Base-by-base conservation (phyloP, 1,284 basidiomycete genomes). In the Heterobasidion parviporum region DNA sequence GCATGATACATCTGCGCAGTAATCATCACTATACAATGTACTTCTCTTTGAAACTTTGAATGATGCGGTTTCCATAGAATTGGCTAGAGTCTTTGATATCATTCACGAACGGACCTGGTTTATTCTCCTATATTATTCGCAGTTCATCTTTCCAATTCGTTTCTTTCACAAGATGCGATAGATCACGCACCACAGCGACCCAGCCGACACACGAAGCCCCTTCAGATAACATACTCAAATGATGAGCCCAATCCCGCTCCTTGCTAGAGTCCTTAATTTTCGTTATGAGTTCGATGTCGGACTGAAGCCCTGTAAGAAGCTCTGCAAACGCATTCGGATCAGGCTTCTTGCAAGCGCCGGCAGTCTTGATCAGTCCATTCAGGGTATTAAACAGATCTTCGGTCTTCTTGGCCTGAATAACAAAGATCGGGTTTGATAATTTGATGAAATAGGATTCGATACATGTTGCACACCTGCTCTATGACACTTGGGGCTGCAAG, bases 41-140 rank as follows among this genome's bases (percentile, higher is more conserved):
- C 92, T 89, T 91, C 12, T 94, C 91, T 71, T 94, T 98, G 78
- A 80, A 91, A 62, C 96, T 92, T 72, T 96, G 95, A 71, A 96
- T 86, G 51, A 98, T 82, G 56, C 89, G 84, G 68, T 98, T 94
- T 12, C 87, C 86, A 70, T 94, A 99, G 74, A 95, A 99, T 65
- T 87, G 81, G 6, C 89, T 83, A 8, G 92, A 83, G 54, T 98
- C 94, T 72, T 91, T 96, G 72, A 90, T 83, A 54, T 96, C 92
- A 12, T 72, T 74, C n/a, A 98, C 78, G 63, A 82, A 90, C 12
- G 90, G 85, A 5, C 81, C 92, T 0, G 97, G 96, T 66, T 92
- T 93, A 15, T 83, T 80, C 59, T 85, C 80, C 91, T 94, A 63
- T 38, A 51, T 53, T 7, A 34, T 41, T 35, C 43, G 26, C 38